Percentiles rank a stretch among this genome's conserved stretches.
phyloP scores from a whole-genome alignment of 495 filamentous ascomycete genomes.

The Polyplosphaeria fusca region DNA sequence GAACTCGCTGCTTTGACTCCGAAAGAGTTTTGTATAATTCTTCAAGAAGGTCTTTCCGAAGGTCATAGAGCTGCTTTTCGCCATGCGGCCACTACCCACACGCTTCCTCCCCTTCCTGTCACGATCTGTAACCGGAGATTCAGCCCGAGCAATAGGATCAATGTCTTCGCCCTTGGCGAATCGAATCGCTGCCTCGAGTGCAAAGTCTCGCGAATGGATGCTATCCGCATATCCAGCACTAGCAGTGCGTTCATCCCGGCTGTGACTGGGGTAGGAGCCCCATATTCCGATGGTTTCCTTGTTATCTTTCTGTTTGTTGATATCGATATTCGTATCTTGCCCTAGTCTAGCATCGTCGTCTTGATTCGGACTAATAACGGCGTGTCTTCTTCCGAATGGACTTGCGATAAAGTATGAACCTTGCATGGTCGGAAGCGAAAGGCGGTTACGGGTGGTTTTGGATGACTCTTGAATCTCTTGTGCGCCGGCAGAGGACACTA shows the following conservation, averaged over 20 bases:
- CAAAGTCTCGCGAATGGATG: slow-evolving; percentile 32
- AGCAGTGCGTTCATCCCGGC: slow-evolving; percentile 19
- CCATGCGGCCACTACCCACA: slow-evolving; percentile 3
- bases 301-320: slow-evolving; percentile 10
- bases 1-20: slow-evolving; percentile 32
- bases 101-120: slow-evolving; percentile 20
- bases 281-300: slow-evolving; percentile 19
- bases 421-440: background rate
- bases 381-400: background rate
- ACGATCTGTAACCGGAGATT: background rate
- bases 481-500: background rate
- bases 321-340: background rate
- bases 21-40: slow-evolving; percentile 31
- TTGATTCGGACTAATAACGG: background rate
- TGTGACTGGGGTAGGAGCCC: slow-evolving; percentile 34
- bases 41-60: slow-evolving; percentile 32
- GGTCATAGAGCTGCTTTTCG: slow-evolving; percentile 30
- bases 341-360: background rate
- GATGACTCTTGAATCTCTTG: background rate
- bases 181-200: slow-evolving; percentile 23
- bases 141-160: slow-evolving; percentile 1
- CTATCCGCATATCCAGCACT: slow-evolving; percentile 23
- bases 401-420: background rate
- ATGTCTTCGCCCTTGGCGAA: slow-evolving; percentile 14
- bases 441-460: background rate